phyloP scores from a whole-genome alignment of 306 rosid species.

The Geum urbanum region DNA sequence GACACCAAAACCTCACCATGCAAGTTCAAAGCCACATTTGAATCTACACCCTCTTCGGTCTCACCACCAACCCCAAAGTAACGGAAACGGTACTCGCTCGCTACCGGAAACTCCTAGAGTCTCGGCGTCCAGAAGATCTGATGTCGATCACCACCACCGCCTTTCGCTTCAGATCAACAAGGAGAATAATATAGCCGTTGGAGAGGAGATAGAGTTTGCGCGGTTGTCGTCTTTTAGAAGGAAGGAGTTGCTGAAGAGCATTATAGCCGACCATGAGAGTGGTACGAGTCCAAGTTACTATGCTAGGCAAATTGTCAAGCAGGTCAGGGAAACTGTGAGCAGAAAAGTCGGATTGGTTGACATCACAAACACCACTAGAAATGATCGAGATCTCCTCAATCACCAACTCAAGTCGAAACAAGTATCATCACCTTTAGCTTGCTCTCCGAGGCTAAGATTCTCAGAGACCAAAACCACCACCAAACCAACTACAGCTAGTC shows the following conservation, averaged over 20 bases:
- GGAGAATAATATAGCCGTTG: constrained; percentile 36
- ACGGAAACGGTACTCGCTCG: constrained; percentile 39
- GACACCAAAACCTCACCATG: constrained; percentile 25
- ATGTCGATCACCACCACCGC: constrained; percentile 57
- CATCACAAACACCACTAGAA: constrained; percentile 57
- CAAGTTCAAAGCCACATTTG: constrained; percentile 17
- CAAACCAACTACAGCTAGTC: constrained; percentile 25
- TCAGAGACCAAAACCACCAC: constrained; percentile 34
- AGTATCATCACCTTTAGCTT: constrained; percentile 32
- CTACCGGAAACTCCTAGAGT: constrained; percentile 77
- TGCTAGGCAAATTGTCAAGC: constrained; percentile 76
- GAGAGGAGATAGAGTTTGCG: constrained; percentile 44
- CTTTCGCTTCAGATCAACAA: constrained; percentile 81
- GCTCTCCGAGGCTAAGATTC: constrained; percentile 36
- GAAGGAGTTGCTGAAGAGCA: constrained; percentile 26
- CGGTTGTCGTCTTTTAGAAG: constrained; percentile 40
- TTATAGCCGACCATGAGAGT: constrained; percentile 33
- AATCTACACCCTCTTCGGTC: constrained; percentile 21
- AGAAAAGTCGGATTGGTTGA: constrained; percentile 60
- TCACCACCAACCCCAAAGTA: constrained; percentile 17
- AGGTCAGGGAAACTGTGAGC: constrained; percentile 58
- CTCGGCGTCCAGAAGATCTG: constrained; percentile 64
- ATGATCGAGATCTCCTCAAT: constrained; percentile 31
- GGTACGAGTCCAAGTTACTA: constrained; percentile 44
- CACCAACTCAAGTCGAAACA: constrained; percentile 40